Percentiles rank a stretch among this genome's conserved stretches.
These are phyloP conservation scores for Cucumis cinereus DNA, from an alignment of 306 rosid species.

Conservation along the genomic window DNA sequence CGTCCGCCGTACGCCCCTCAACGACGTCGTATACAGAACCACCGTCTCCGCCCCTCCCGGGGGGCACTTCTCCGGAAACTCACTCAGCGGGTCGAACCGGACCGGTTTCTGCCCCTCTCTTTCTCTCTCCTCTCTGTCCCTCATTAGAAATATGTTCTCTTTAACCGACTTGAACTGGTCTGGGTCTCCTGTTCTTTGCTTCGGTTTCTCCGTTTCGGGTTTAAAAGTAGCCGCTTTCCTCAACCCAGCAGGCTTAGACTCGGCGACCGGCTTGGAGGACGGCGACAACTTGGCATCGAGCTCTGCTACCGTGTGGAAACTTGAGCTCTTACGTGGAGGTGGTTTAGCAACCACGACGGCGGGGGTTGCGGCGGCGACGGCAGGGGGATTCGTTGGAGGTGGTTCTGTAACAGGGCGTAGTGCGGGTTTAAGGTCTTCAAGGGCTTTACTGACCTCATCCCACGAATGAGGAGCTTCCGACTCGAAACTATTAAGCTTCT, in stretches of 20 bases:
- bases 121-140: constrained; percentile 56
- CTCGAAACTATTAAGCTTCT: constrained; percentile 51
- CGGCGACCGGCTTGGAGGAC: constrained; percentile 13
- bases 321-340: constrained; percentile 26
- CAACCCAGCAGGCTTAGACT: neutral
- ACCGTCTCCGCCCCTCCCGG: constrained; percentile 50
- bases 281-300: constrained; percentile 36
- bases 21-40: constrained; percentile 83
- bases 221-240: constrained; percentile 12
- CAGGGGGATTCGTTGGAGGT: neutral
- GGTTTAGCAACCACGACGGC: neutral
- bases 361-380: neutral
- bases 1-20: constrained; percentile 68
- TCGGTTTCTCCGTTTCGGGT: neutral
- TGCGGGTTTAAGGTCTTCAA: constrained; percentile 51
- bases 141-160: constrained; percentile 56
- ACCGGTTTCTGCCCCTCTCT: constrained; percentile 33
- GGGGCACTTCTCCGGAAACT: constrained; percentile 60
- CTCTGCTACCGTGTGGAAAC: constrained; percentile 74
- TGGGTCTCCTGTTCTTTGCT: neutral
- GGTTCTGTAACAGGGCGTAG: neutral
- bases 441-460: constrained; percentile 65
- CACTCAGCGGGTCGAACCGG: constrained; percentile 41
- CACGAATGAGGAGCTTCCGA: constrained; percentile 62
- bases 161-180: constrained; percentile 21